Conservation (phyloP, 148 eudicot species). For the Rheum nobile region DNA sequence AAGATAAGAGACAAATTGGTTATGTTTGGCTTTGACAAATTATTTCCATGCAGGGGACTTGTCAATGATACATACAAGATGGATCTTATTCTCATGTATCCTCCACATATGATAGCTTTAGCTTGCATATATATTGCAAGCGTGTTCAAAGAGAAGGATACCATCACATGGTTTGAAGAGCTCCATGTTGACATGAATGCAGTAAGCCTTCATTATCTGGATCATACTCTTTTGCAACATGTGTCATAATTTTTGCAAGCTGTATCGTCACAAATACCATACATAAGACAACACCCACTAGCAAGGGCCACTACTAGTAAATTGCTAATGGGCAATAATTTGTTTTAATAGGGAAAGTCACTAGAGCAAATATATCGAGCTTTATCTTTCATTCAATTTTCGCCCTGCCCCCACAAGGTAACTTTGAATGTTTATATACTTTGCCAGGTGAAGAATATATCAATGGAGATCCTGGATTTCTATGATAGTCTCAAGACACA, state of each 20-base stretch:
- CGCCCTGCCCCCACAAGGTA: not conserved
- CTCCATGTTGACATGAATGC: slow-evolving; percentile 94
- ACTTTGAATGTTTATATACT: not conserved
- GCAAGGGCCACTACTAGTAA: not conserved
- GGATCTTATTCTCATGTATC: slow-evolving; percentile 89
- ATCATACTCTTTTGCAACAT: not conserved
- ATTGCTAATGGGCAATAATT: not conserved
- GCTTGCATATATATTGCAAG: slow-evolving; percentile 97
- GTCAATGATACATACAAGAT: slow-evolving; percentile 96
- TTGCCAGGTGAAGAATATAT: slow-evolving; percentile 82
- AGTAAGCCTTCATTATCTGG: slow-evolving; percentile 27
- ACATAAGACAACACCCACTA: not conserved
- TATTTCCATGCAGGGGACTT: slow-evolving; percentile 55
- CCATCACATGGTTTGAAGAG: slow-evolving; percentile 95
- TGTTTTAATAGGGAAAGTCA: not conserved
- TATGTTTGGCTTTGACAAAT: not conserved
- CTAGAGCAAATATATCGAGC: not conserved
- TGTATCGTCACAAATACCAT: not conserved
- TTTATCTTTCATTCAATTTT: not conserved
- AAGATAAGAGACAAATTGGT: not conserved
- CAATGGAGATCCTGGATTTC: slow-evolving; percentile 93
- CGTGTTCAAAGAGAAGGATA: slow-evolving; percentile 79
- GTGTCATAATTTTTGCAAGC: not conserved
- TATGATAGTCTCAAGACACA: slow-evolving; percentile 65
- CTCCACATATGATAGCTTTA: slow-evolving; percentile 88